A percentile compares a stretch with the other conserved stretches of the same genome.
Evolutionary conservation across 139 green algal genomes (phyloP).

Genomic region (Trebouxia sp.): DNA sequence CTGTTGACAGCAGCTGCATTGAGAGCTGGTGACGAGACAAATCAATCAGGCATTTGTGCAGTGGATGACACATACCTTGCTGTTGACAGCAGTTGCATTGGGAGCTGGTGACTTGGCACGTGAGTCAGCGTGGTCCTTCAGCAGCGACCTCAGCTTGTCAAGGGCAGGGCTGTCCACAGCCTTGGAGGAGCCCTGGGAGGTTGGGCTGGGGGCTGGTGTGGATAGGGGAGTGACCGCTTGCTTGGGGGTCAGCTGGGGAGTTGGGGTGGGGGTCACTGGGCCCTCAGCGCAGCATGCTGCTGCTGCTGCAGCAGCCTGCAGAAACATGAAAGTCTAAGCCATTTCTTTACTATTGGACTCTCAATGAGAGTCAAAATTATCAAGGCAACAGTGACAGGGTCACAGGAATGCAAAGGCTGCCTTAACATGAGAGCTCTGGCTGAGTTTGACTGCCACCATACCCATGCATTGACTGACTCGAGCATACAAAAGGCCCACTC

Average conservation of each 20-base stretch:
- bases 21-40: too few species aligned
- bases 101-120: background rate
- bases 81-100: background rate
- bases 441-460: too few species aligned
- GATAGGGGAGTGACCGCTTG: constrained; percentile 1
- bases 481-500: too few species aligned
- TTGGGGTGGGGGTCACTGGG: background rate
- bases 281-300: background rate
- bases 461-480: too few species aligned
- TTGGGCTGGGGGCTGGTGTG: background rate
- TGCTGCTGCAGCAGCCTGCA: background rate
- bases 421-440: background rate
- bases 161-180: constrained; percentile 11
- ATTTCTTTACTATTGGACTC: background rate
- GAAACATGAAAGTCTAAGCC: background rate
- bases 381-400: too few species aligned
- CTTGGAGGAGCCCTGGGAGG: background rate
- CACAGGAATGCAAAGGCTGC: background rate
- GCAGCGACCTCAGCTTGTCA: constrained; percentile 10
- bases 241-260: constrained; percentile 11
- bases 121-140: constrained; percentile 26
- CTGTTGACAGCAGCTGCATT: too few species aligned
- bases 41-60: background rate
- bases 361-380: too few species aligned
- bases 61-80: too few species aligned